A percentile compares a stretch with the other conserved stretches of the same genome.
phyloP scores from a whole-genome alignment of 805 yeast species.

The Metschnikowia gelsemii region DNA sequence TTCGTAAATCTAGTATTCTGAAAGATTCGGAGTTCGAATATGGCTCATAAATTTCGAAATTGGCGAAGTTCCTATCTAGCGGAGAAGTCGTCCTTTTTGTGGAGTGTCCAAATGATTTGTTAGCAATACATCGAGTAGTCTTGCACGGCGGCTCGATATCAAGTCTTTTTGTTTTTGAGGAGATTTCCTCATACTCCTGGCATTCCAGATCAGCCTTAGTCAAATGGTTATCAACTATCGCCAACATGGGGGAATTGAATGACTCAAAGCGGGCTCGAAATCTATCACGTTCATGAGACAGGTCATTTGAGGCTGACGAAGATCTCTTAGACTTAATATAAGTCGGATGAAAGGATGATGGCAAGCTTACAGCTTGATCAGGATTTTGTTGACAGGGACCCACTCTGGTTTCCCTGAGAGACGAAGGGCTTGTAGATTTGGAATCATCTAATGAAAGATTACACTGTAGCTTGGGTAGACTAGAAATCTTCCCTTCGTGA shows the following conservation, averaged over 20 bases:
- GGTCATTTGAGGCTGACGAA: slow-evolving; percentile 41
- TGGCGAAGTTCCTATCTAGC: slow-evolving; percentile 19
- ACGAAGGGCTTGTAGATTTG: background rate
- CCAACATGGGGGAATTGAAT: slow-evolving; percentile 25
- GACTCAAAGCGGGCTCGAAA: slow-evolving; percentile 39
- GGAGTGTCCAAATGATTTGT: slow-evolving; percentile 11
- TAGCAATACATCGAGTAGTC: slow-evolving; percentile 10
- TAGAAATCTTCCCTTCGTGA: background rate
- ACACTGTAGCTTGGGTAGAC: background rate
- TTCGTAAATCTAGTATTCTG: slow-evolving; percentile 6
- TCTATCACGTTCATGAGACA: slow-evolving; percentile 40
- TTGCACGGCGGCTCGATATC: slow-evolving; percentile 17
- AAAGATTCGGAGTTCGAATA: slow-evolving; percentile 2
- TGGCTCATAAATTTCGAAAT: slow-evolving; percentile 11
- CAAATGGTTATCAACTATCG: slow-evolving; percentile 5
- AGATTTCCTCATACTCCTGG: slow-evolving; percentile 38
- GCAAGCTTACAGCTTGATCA: background rate
- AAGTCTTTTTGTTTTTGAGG: slow-evolving; percentile 39
- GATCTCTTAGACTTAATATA: slow-evolving; percentile 30
- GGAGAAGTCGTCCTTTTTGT: slow-evolving; percentile 19
- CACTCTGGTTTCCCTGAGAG: background rate
- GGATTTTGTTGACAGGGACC: background rate
- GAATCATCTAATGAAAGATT: too few relatives aligned
- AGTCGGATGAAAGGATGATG: background rate
- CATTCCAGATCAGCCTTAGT: slow-evolving; percentile 18